Percentiles rank a stretch among this genome's conserved stretches.
phyloP scores from a whole-genome alignment of 164 flowering plant genomes.

The Euptelea pleiosperma region DNA sequence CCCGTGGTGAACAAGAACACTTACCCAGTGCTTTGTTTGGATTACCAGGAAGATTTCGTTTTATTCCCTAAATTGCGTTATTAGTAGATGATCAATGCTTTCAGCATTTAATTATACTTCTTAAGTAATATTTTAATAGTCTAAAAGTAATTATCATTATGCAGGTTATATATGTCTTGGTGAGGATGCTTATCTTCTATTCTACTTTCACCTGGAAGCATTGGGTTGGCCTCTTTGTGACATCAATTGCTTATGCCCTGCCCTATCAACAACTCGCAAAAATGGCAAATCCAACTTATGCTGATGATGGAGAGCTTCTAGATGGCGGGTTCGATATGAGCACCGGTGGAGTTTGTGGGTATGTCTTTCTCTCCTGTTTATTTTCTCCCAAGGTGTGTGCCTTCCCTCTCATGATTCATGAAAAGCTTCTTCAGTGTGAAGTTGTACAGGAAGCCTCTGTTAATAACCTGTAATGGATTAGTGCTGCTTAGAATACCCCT shows the following conservation, averaged over 20 bases:
- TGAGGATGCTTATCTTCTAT: slow-evolving; percentile 58
- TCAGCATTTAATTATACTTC: background rate
- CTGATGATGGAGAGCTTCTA: slow-evolving; percentile 70
- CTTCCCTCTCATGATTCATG: no score
- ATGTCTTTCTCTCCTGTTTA: slow-evolving; percentile 18
- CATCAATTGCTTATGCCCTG: slow-evolving; percentile 54
- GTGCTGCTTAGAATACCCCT: no score
- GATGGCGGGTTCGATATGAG: slow-evolving; percentile 98
- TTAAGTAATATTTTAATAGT: no score
- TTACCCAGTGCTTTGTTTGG: no score
- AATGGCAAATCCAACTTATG: slow-evolving; percentile 77
- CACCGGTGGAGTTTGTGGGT: slow-evolving; percentile 92
- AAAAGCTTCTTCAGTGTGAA: no score
- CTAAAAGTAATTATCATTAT: slow-evolving; percentile 6
- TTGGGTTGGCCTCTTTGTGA: slow-evolving; percentile 61
- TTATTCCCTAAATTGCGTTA: background rate
- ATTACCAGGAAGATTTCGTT: no score
- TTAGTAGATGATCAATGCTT: background rate
- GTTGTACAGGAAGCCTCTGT: no score
- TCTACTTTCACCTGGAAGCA: slow-evolving; percentile 85
- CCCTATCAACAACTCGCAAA: slow-evolving; percentile 69
- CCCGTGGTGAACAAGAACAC: no score
- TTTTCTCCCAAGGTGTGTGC: no score
- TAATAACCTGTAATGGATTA: no score
- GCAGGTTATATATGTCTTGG: slow-evolving; percentile 60